Evolutionary conservation across 345 rosid species (phyloP).

Genomic region (Iberis pinnata): DNA sequence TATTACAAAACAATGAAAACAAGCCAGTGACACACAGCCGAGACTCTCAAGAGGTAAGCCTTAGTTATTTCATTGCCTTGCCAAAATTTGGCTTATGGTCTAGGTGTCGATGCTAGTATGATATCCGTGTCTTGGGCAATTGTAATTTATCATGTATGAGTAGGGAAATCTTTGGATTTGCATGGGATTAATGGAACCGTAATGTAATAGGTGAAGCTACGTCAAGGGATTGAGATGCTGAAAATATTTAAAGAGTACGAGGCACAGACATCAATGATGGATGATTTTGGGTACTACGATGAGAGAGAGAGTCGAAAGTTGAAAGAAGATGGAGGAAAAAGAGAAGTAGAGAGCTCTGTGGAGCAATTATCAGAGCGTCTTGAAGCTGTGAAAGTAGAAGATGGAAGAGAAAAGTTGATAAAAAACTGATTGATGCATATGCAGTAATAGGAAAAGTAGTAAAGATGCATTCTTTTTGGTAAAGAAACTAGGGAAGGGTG

Average conservation of each 20-base stretch:
- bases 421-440: constrained; percentile 21
- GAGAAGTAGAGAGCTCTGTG: constrained; percentile 27
- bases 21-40: constrained; percentile 77
- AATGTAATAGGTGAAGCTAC: constrained; percentile 46
- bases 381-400: constrained; percentile 30
- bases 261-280: constrained; percentile 45
- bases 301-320: constrained; percentile 40
- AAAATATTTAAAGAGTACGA: constrained; percentile 57
- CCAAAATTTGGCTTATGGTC: neutral
- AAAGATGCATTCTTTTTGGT: constrained; percentile 23
- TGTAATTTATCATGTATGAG: no score
- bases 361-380: constrained; percentile 42
- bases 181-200: no score
- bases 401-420: constrained; percentile 12
- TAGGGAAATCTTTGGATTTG: no score
- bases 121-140: no score
- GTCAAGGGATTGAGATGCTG: constrained; percentile 63
- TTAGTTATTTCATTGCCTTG: constrained; percentile 11
- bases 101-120: no score
- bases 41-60: constrained; percentile 65
- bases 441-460: constrained; percentile 12
- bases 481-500: neutral
- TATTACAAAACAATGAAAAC: constrained; percentile 62
- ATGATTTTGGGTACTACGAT: constrained; percentile 57
- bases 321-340: constrained; percentile 13